Percentiles rank a stretch among this genome's conserved stretches.
phyloP scores from a whole-genome alignment of 2,329 filamentous ascomycete species.

The Verticillium isaacii region DNA sequence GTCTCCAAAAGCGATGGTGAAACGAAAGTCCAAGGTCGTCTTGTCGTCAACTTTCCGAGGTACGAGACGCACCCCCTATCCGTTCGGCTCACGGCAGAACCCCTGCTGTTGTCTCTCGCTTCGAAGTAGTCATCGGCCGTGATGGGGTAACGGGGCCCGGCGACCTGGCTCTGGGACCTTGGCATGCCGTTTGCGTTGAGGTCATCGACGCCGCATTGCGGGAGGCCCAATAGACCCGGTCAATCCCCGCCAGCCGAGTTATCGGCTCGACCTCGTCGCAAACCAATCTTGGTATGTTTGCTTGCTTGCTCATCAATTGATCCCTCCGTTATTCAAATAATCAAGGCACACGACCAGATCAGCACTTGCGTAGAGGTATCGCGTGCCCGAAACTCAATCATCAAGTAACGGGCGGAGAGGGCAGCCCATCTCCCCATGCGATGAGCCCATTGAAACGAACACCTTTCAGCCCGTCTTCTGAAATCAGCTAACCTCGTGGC shows the following conservation, averaged over 20 bases:
- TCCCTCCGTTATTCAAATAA: too few species aligned
- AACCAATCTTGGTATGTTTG: too few species aligned
- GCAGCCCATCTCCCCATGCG: background rate
- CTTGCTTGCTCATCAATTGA: too few species aligned
- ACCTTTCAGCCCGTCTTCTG: background rate
- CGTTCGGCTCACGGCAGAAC: background rate
- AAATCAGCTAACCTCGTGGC: background rate
- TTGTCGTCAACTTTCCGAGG: background rate
- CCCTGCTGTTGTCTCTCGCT: background rate
- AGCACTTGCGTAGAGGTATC: too few species aligned
- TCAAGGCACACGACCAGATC: too few species aligned
- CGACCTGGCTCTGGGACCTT: background rate
- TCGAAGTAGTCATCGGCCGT: background rate
- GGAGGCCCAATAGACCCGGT: background rate
- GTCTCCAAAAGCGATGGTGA: background rate
- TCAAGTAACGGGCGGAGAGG: background rate
- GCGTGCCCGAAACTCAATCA: too few species aligned
- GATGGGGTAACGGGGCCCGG: background rate
- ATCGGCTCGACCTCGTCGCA: too few species aligned
- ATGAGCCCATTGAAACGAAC: background rate
- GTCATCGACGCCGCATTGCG: background rate
- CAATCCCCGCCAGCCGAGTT: background rate
- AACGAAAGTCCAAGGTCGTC: background rate
- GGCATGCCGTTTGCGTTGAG: background rate
- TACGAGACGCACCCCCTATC: background rate